Conservation (phyloP, 2,329 filamentous ascomycete species). For the Pestalotiopsis sp. region DNA sequence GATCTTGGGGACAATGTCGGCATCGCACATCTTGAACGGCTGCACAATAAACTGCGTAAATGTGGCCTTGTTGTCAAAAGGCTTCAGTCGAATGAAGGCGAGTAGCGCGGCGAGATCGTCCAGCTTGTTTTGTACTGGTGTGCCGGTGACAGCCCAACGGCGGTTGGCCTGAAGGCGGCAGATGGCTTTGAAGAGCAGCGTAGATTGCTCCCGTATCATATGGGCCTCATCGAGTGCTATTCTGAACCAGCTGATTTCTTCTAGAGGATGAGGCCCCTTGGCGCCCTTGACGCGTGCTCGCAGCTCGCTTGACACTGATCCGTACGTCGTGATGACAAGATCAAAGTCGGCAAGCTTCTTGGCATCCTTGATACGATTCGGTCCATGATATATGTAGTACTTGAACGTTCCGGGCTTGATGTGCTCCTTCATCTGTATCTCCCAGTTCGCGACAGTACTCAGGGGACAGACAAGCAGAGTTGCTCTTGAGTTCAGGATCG, state of each 20-base stretch:
- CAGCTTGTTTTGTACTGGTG: constrained; percentile 90
- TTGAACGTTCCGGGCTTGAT: constrained; percentile 65
- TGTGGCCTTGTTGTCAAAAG: constrained; percentile 77
- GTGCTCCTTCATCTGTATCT: constrained; percentile 86
- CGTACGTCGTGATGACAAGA: constrained; percentile 90
- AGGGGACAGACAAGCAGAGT: constrained; percentile 89
- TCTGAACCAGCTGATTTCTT: constrained; percentile 86
- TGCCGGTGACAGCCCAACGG: constrained; percentile 96
- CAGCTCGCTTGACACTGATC: constrained; percentile 81
- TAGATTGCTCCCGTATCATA: constrained; percentile 84
- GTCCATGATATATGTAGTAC: constrained; percentile 86
- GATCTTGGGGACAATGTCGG: constrained; percentile 81
- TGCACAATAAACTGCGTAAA: constrained; percentile 81
- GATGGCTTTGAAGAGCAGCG: constrained; percentile 82
- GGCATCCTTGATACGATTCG: constrained; percentile 70
- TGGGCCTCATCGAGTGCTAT: constrained; percentile 95
- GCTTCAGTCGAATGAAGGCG: constrained; percentile 80
- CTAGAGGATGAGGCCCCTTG: constrained; percentile 64
- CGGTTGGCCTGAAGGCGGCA: constrained; percentile 78
- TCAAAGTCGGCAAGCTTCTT: constrained; percentile 74
- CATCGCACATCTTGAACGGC: constrained; percentile 86
- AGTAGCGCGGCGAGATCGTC: constrained; percentile 88
- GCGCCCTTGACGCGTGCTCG: constrained; percentile 64
- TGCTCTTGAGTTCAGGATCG: constrained; percentile 72
- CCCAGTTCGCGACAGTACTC: constrained; percentile 93